Percentiles rank a stretch among this genome's conserved stretches.
These are phyloP conservation scores for Paratinospora sagittata DNA, from an alignment of 164 flowering plant genomes.

Conservation along the genomic window DNA sequence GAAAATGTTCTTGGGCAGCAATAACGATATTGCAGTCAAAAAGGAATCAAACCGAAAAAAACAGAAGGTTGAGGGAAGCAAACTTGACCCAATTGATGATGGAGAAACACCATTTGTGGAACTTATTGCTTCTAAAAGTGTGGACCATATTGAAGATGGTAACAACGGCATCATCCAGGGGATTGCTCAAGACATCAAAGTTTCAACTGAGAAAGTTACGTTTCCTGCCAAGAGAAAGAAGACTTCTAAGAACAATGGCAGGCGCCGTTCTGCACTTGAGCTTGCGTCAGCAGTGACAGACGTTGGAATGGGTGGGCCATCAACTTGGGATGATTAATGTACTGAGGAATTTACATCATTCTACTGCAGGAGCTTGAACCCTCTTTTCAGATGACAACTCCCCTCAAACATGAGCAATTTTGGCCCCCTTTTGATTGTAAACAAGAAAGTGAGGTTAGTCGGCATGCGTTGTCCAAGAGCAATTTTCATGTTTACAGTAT, in stretches of 20 bases:
- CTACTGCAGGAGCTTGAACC: background rate
- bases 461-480: too few species aligned
- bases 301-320: conserved; percentile 79
- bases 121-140: conserved; percentile 27
- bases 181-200: conserved; percentile 13
- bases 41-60: conserved; percentile 4
- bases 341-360: background rate
- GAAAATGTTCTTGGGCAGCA: conserved; percentile 14
- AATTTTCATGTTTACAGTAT: too few species aligned
- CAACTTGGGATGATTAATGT: conserved; percentile 54
- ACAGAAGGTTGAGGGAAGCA: conserved; percentile 15
- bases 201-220: conserved; percentile 28
- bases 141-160: conserved; percentile 7
- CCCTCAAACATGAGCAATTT: too few species aligned
- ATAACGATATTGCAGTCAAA: conserved; percentile 12
- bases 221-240: conserved; percentile 44
- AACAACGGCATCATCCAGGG: conserved; percentile 16
- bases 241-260: conserved; percentile 13
- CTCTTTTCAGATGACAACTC: background rate
- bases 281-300: conserved; percentile 27
- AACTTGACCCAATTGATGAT: conserved; percentile 50
- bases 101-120: conserved; percentile 54
- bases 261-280: conserved; percentile 17
- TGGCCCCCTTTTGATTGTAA: too few species aligned
- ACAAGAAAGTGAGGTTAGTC: too few species aligned